These are phyloP conservation scores for Chiua virens DNA, from an alignment of 768 basidiomycete species.

Conservation along the genomic window DNA sequence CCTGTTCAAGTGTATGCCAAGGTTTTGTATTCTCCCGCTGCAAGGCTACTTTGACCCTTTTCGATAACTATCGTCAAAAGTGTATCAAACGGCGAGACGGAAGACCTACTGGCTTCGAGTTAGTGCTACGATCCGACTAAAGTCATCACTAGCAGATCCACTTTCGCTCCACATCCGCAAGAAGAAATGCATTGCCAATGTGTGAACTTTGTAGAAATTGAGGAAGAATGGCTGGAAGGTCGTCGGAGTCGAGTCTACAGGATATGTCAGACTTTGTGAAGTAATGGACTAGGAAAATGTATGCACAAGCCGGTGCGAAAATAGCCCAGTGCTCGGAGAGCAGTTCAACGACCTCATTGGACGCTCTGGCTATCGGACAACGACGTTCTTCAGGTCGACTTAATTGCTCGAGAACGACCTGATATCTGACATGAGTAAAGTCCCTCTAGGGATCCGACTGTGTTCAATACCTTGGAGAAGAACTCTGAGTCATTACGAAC, in stretches of 20 bases:
- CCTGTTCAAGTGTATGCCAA: conserved; percentile 84
- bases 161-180: conserved; percentile 93
- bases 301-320: conserved; percentile 79
- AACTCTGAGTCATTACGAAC: conserved; percentile 66
- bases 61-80: conserved; percentile 6
- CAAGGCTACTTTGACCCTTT: conserved; percentile 75
- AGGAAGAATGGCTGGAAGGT: conserved; percentile 87
- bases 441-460: not conserved
- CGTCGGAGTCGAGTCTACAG: conserved; percentile 69
- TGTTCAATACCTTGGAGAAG: conserved; percentile 62
- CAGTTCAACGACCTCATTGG: conserved; percentile 82
- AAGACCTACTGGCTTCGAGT: conserved; percentile 79
- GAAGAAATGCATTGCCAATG: conserved; percentile 82
- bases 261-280: conserved; percentile 1
- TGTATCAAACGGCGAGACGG: not conserved
- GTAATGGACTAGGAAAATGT: not conserved
- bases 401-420: conserved; percentile 80
- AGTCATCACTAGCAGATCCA: conserved; percentile 73
- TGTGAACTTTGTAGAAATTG: conserved; percentile 79
- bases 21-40: conserved; percentile 68
- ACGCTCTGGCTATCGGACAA: conserved; percentile 82
- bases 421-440: conserved; percentile 9
- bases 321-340: conserved; percentile 85
- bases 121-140: conserved; percentile 72
- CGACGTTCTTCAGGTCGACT: conserved; percentile 70